phyloP scores from a whole-genome alignment of 2,329 filamentous ascomycete genomes.

The Fusarium buharicum region DNA sequence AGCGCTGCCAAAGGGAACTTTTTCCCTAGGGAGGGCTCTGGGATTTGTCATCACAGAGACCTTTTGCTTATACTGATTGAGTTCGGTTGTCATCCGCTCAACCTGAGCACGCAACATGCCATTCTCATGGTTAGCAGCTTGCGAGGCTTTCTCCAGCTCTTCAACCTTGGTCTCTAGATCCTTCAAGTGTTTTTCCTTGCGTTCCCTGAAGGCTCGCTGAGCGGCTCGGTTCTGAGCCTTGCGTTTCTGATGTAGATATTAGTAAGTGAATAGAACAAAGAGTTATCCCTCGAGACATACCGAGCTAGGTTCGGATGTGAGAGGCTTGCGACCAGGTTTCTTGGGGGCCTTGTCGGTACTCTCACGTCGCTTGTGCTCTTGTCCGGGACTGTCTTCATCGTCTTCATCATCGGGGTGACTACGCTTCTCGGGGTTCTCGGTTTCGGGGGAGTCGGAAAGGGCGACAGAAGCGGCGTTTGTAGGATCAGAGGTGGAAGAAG shows the following conservation, averaged over 20 bases:
- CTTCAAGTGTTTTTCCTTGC: conserved; percentile 91
- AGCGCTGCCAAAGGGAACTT: conserved; percentile 55
- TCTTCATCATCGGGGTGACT: conserved; percentile 77
- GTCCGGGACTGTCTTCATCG: conserved; percentile 63
- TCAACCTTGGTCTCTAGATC: conserved; percentile 83
- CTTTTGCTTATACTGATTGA: conserved; percentile 91
- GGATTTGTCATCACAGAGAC: conserved; percentile 67
- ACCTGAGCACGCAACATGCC: conserved; percentile 84
- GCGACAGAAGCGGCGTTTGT: conserved; percentile 51
- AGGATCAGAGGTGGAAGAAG: conserved; percentile 45
- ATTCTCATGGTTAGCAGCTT: conserved; percentile 87
- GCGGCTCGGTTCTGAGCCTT: conserved; percentile 96
- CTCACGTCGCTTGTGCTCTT: conserved; percentile 77
- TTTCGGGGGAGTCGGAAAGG: conserved; percentile 69
- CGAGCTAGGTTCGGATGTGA: conserved; percentile 94
- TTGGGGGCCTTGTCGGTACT: conserved; percentile 87
- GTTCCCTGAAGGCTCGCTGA: conserved; percentile 91
- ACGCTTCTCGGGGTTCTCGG: conserved; percentile 71
- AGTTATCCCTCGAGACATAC: conserved; percentile 68
- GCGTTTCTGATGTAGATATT: conserved; percentile 71
- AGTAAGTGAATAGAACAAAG: conserved; percentile 14
- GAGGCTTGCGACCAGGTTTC: conserved; percentile 95
- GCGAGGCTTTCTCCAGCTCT: conserved; percentile 82
- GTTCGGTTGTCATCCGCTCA: conserved; percentile 83
- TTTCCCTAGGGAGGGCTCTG: conserved; percentile 54